Evolutionary conservation across 192 early-diverging fungal genomes (phyloP), one percentile per base, ranked within the genome.

Genomic region (Rhizoclosmatium sp.): DNA sequence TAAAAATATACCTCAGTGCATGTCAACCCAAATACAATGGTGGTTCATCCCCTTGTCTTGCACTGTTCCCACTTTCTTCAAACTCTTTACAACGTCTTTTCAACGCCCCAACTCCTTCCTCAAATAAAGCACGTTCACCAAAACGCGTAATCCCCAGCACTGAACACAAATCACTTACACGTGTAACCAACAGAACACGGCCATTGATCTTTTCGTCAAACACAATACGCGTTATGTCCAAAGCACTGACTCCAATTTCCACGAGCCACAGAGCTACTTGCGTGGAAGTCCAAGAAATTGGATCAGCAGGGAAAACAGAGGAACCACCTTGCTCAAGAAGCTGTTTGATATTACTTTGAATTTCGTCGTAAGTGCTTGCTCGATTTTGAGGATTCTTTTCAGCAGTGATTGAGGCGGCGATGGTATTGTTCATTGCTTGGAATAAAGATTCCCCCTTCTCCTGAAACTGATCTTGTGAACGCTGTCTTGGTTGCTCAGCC

Each of bases 101-200:
- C 2, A 69, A 47, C 67, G 12, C 46, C 3, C 31, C 14, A 12
- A 69, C 42, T 46, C 42, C 67, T 31, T 69, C 67, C 12, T 12
- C 46, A 69, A 69, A 69, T 14, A 69, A 12, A 69, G 47, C 67
- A 14, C 67, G 67, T 47, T 69, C 67, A 1, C 67, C 67, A 44
- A 47, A 69, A 14, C 9, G 16, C 42, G 12, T 14, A 12, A 69
- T 31, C 39, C 67, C 42, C 39, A 69, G 47, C 67, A 69, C 9
- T 46, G 16, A 14, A 12, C 12, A 47, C 67, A 69, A 39, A 40
- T 69, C 67, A 10, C 14, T 16, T 19, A 69, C 67, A 14, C 19
- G 7, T 12, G 14, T 45, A 10, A 7, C 67, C 46, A 69, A 9
- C 42, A 69, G 14, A 14, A 47, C 67, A 16, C 2, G 39, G 16